Conservation (phyloP, 345 rosid species). For the Noccaea caerulescens region DNA sequence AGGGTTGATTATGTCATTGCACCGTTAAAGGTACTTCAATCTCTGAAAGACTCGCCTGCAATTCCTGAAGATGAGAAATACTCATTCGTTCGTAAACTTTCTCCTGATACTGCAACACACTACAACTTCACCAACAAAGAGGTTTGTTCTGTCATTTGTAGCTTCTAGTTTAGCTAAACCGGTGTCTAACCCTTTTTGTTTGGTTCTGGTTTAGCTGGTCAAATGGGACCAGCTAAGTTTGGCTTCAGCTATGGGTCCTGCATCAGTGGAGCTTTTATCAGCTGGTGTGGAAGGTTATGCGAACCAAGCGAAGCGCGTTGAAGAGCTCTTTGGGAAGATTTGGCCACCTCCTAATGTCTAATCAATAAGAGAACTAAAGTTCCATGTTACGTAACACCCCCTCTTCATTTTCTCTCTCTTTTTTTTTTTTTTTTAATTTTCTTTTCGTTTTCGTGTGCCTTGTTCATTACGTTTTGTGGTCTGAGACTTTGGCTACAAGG, state of each 20-base stretch:
- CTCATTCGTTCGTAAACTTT: slow-evolving; percentile 67
- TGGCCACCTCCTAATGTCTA: slow-evolving; percentile 98
- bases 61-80: slow-evolving; percentile 75
- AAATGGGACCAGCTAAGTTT: slow-evolving; percentile 89
- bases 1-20: slow-evolving; percentile 95
- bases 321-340: slow-evolving; percentile 82
- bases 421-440: neutral
- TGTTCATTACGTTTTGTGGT: slow-evolving; percentile 7
- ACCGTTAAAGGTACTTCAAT: slow-evolving; percentile 84
- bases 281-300: slow-evolving; percentile 79
- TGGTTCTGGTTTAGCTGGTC: slow-evolving; percentile 53
- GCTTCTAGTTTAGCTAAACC: neutral
- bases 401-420: neutral
- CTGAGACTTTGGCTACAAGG: slow-evolving; percentile 30
- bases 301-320: slow-evolving; percentile 73
- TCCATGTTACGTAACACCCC: slow-evolving; percentile 24
- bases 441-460: slow-evolving; percentile 2
- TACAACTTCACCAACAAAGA: slow-evolving; percentile 79
- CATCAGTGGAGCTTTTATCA: slow-evolving; percentile 81
- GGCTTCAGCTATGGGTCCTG: slow-evolving; percentile 89
- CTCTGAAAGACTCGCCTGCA: slow-evolving; percentile 75
- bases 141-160: slow-evolving; percentile 42
- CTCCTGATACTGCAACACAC: slow-evolving; percentile 71
- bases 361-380: slow-evolving; percentile 46
- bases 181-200: slow-evolving; percentile 10